Evolutionary conservation across 2,329 filamentous ascomycete species (phyloP), one percentile per base, ranked within the genome.

Genomic region (Colletotrichum truncatum): DNA sequence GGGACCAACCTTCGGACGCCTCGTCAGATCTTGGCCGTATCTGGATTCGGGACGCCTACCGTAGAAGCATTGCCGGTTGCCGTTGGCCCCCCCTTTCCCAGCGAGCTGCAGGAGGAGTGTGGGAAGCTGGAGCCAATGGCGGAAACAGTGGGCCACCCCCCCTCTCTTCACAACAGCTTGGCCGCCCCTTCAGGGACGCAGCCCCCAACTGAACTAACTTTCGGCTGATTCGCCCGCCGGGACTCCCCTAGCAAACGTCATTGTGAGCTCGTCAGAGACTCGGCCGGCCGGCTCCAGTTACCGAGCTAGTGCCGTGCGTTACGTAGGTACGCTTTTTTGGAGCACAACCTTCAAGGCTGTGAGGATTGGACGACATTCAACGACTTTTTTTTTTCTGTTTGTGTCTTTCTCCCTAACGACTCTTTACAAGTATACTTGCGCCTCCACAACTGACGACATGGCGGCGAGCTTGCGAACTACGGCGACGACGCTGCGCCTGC

Each of bases 111-210:
- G 46, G 28, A 32, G 16, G 6, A 28, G 12, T 16, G 54, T 49
- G 48, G 60, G 18, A 34, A 64, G 61, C 61, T 64, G 30, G 46
- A 46, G 48, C 62, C 62, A 65, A 65, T 61, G 48, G 62, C 62
- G 30, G 56, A 61, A 46, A 43, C 32, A 41, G 49, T 32, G 62
- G 56, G 55, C 21, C 62, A 18, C 39, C 12, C 21, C 34, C 41
- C 46, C 26, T 16, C 26, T n/a, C n/a, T n/a, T n/a, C n/a, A n/a
- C n/a, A n/a, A n/a, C n/a, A n/a, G n/a, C n/a, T n/a, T n/a, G n/a
- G n/a, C n/a, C n/a, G n/a, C n/a, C n/a, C n/a, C n/a, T n/a, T n/a
- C n/a, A n/a, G n/a, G n/a, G n/a, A n/a, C n/a, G n/a, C n/a, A n/a
- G n/a, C n/a, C n/a, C 6, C 26, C 26, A 8, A 26, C 30, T 39